Conservation (phyloP, 2,329 filamentous ascomycete species). For the Trichoderma arundinaceum region DNA sequence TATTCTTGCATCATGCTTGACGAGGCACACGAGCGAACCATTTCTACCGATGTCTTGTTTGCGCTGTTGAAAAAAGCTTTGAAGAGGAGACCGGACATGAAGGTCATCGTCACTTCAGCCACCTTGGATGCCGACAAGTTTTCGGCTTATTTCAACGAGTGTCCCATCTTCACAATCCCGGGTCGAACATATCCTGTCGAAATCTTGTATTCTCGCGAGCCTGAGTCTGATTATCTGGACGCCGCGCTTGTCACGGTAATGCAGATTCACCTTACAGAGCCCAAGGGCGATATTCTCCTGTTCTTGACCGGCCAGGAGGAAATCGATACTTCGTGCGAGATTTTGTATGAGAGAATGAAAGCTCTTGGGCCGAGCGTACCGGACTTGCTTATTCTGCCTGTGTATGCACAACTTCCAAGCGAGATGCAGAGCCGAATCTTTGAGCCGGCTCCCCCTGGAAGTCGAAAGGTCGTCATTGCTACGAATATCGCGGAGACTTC, state of each 20-base stretch:
- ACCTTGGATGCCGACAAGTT: constrained; percentile 98
- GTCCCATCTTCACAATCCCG: constrained; percentile 95
- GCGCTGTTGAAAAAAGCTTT: constrained; percentile 92
- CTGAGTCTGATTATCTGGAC: constrained; percentile 94
- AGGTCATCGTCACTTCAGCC: constrained; percentile 94
- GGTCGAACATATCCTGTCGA: constrained; percentile 95
- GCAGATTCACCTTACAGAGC: constrained; percentile 96
- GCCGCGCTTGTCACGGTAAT: constrained; percentile 94
- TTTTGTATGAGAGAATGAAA: constrained; percentile 95
- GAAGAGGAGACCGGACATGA: constrained; percentile 83
- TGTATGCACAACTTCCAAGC: constrained; percentile 92
- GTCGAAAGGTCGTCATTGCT: constrained; percentile 92
- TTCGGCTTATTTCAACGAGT: constrained; percentile 92
- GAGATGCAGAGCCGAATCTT: constrained; percentile 96
- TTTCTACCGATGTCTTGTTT: constrained; percentile 94
- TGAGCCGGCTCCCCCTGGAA: constrained; percentile 84
- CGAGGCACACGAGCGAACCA: constrained; percentile 96
- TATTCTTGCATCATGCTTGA: constrained; percentile 99
- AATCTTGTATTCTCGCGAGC: constrained; percentile 92
- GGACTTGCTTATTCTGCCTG: constrained; percentile 88
- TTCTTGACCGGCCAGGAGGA: constrained; percentile 98
- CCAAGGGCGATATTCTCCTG: constrained; percentile 89
- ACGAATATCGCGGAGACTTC: constrained; percentile 99
- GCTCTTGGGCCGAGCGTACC: constrained; percentile 88
- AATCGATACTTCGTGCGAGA: constrained; percentile 93